phyloP scores from a whole-genome alignment of 495 filamentous ascomycete species.

The Melanomma pulvis-pyrius region DNA sequence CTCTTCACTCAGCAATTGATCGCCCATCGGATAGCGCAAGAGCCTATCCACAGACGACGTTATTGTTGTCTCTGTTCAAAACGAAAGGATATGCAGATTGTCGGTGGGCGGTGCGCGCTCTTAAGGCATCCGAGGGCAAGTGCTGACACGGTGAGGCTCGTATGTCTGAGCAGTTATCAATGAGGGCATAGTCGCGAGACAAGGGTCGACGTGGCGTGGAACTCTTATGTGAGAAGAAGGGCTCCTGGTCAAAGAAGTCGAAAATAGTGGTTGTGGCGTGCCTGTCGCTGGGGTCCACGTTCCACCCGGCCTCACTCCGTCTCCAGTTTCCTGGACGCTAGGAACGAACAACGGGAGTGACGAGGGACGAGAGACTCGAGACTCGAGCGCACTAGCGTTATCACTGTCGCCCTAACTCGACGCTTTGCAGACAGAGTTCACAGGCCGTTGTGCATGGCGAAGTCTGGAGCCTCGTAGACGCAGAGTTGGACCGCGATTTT shows the following conservation, averaged over 20 bases:
- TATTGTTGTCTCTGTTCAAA: not conserved
- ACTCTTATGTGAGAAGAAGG: not conserved
- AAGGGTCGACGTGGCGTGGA: not conserved
- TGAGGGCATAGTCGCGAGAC: not conserved
- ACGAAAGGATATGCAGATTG: not conserved
- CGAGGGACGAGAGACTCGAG: not conserved
- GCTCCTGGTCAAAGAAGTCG: not conserved
- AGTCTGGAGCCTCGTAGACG: constrained; percentile 3
- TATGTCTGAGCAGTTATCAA: not conserved
- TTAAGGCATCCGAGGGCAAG: not conserved
- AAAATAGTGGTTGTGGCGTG: not conserved
- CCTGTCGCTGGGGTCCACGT: not conserved
- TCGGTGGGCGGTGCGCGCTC: not conserved
- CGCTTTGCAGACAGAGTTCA: not conserved
- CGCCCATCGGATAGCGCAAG: not conserved
- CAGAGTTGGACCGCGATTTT: not conserved
- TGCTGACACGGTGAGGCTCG: not conserved
- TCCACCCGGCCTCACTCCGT: constrained; percentile 4
- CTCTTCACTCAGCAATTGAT: not conserved
- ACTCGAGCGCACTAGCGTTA: not conserved
- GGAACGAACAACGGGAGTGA: not conserved
- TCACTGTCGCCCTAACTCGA: not conserved
- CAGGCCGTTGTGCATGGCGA: not conserved
- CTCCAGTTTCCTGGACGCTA: not conserved
- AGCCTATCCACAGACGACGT: not conserved